A percentile compares a stretch with the other conserved stretches of the same genome.
These are phyloP conservation scores for Dryadomyces sulphureus DNA, from an alignment of 2,329 filamentous ascomycete species.

Conservation along the genomic window DNA sequence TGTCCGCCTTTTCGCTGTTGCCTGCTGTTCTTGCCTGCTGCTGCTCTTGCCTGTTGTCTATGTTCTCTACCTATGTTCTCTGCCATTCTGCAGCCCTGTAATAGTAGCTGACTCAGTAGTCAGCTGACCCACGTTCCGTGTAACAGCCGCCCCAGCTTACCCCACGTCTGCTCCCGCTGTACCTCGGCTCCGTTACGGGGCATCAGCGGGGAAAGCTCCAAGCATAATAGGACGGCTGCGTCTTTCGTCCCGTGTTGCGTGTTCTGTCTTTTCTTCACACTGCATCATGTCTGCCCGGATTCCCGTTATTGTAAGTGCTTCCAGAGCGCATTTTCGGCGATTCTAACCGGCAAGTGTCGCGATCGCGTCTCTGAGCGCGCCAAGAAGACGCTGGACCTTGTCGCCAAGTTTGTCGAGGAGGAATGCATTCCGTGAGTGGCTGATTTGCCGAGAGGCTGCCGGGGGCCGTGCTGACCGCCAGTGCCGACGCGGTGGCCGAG, in stretches of 20 bases:
- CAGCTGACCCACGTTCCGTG: neutral
- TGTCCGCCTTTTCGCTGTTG: neutral
- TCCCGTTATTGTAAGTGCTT: slow-evolving; percentile 30
- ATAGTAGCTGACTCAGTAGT: neutral
- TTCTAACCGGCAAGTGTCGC: slow-evolving; percentile 13
- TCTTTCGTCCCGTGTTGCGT: neutral
- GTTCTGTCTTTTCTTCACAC: neutral
- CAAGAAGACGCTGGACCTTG: slow-evolving; percentile 68
- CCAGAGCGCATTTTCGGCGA: slow-evolving; percentile 2
- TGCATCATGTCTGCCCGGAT: slow-evolving; percentile 27
- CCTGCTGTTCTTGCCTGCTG: neutral
- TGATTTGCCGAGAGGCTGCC: neutral
- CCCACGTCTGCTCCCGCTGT: slow-evolving; percentile 4
- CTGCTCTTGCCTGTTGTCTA: neutral
- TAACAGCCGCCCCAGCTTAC: neutral
- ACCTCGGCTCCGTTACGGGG: slow-evolving; percentile 7
- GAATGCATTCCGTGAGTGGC: slow-evolving; percentile 64
- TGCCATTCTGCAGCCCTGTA: neutral
- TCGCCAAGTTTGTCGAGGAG: slow-evolving; percentile 94
- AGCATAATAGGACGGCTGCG: neutral
- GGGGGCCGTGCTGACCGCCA: slow-evolving; percentile 15
- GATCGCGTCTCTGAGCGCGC: slow-evolving; percentile 67
- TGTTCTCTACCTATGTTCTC: neutral
- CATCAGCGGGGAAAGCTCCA: slow-evolving; percentile 2
- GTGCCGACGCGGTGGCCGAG: slow-evolving; percentile 63